Percentiles rank a stretch among this genome's conserved stretches.
Conservation (phyloP, 148 eudicot species). For the Pharnaceum exiguum region DNA sequence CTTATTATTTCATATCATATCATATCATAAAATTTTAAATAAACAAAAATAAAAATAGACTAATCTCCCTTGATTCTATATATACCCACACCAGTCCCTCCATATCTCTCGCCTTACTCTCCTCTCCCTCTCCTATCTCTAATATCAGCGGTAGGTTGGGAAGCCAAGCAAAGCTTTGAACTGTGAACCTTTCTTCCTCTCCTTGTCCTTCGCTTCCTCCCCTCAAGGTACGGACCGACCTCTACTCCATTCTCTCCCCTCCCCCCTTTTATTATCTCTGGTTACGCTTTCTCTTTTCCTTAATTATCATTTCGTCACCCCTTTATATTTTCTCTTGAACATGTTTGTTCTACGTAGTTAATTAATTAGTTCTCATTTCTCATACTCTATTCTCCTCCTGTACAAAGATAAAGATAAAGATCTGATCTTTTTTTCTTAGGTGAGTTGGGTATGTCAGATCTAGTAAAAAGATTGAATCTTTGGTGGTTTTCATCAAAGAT, state of each 20-base stretch:
- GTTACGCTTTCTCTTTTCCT: background rate
- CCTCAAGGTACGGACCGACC: constrained; percentile 4
- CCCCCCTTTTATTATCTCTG: background rate
- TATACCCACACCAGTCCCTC: constrained; percentile 6
- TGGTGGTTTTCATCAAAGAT: too few species aligned
- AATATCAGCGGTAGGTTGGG: background rate
- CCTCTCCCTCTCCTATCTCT: background rate
- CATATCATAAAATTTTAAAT: too few species aligned
- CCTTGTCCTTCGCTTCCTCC: background rate
- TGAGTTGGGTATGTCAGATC: too few species aligned
- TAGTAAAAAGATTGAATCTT: too few species aligned
- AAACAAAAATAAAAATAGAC: too few species aligned
- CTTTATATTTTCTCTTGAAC: background rate
- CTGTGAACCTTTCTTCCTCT: background rate
- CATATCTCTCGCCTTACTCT: constrained; percentile 12
- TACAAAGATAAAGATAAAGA: too few species aligned
- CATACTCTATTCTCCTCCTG: too few species aligned
- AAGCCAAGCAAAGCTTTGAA: background rate
- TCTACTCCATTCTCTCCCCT: background rate
- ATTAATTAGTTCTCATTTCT: too few species aligned
- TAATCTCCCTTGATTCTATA: constrained; percentile 9
- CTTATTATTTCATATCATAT: too few species aligned
- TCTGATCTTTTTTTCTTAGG: too few species aligned
- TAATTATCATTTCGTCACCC: background rate
- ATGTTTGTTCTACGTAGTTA: background rate